Base-by-base conservation (phyloP, 176 grass and related monocot species). In the Otatea glauca region DNA sequence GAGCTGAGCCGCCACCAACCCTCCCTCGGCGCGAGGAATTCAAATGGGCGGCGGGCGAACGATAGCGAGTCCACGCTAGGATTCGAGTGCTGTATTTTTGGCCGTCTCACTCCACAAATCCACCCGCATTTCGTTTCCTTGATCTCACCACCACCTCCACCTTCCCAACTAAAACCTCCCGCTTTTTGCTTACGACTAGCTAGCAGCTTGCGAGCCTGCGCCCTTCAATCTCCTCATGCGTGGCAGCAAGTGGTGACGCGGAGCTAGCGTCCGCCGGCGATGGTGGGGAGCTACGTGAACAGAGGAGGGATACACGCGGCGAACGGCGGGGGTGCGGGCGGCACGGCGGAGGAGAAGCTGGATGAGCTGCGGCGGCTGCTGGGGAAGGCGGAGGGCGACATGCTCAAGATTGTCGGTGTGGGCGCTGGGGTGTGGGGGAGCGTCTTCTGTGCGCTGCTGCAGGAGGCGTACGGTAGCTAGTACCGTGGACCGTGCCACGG, bases 391-490 rank as follows among this genome's bases (percentile, higher is more conserved):
- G 93, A 95, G 0, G 93, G 88, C 0, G 90, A 95, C 62, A 83
- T 83, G 81, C 80, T 98, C 7, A 84, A 84, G 80, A 85, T 98
- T 50, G 93, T 87, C 9, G 93, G 93, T 18, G 87, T 98, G 6
- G 96, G 96, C 9, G 96, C 93, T 3, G 96, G 96, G 2, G 96
- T 91, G 32, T 98, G 96, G 96, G 96, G 96, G 7, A 94, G 89
- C 68, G 91, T 93, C 21, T 98, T 98, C 81, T 86, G 90, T 50
- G 93, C 96, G 48, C 89, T 98, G 45, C 77, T 98, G 70, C 96
- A 98, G 84, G 96, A 98, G 37, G 89, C 96, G 0, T 98, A 98
- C 65, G 96, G 93, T 15, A 86, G 89, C 48, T 79, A 90, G 25
- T 63, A 90, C 81, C 92, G 93, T 98, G 51, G 96, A 98, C 85